Evolutionary conservation across 2,329 filamentous ascomycete genomes (phyloP), one percentile per base, ranked within the genome.

Genomic region (Fonsecaea pedrosoi): DNA sequence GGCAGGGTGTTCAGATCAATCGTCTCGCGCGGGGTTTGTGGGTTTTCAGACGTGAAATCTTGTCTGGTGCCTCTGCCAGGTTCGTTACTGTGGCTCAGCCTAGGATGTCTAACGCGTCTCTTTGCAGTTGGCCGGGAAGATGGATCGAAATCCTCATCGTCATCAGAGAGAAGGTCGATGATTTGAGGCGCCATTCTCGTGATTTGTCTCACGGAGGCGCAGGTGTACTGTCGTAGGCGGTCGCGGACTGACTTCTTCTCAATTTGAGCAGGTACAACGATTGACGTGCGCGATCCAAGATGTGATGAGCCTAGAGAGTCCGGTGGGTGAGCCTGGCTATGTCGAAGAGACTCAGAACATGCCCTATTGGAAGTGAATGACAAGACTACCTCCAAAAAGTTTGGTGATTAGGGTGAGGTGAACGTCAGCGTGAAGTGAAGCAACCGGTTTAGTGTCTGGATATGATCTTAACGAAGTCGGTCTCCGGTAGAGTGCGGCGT

Each of bases 91-190:
- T 61, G 45, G 12, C 21, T 50, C 21, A 18, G 25, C 4, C 7
- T 3, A 10, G 18, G 45, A 50, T 21, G 10, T 25, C 7, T 4
- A 50, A 4, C 13, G 18, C 3, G 18, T 4, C 18, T 4, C n/a
- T 10, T 50, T 25, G 18, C n/a, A 9, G 18, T 21, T 10, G 54
- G 18, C 35, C 13, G 18, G 54, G 18, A 25, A 25, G 45, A 10
- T 21, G 9, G 18, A 25, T 25, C 21, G 18, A 25, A 6, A 50
- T 21, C 48, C 32, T 61, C 57, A 34, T 62, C 60, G 40, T 62
- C 60, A 10, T 62, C 60, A 30, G 60, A 62, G 38, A 48, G 34
- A 8, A 62, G 38, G 21, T 62, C 50, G 18, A 62, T 38, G 60
- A 63, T 50, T 45, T 55, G 42, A 12, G 64, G 62, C 18, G 50